Evolutionary conservation across 176 grass and related monocot species (phyloP).

Genomic region (Hordeum vulgare): DNA sequence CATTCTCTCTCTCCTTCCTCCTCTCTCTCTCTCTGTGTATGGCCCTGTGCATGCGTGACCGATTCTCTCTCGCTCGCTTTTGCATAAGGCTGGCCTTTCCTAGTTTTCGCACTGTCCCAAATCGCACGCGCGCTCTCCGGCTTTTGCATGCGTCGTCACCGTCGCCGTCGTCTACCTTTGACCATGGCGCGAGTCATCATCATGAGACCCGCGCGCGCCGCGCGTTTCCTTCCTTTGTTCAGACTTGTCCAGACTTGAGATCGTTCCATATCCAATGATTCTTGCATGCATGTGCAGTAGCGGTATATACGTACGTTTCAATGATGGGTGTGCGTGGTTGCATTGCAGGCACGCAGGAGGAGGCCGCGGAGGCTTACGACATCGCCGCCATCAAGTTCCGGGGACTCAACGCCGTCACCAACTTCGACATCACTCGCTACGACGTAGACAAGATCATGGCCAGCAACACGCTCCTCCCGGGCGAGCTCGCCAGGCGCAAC

Average conservation of each 20-base stretch:
- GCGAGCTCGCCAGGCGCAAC: slow-evolving; percentile 66
- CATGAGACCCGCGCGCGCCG: neutral
- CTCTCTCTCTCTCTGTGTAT: neutral
- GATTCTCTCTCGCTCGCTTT: slow-evolving; percentile 36
- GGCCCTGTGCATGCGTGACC: slow-evolving; percentile 4
- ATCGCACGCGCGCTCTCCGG: slow-evolving; percentile 27
- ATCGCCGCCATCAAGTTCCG: slow-evolving; percentile 96
- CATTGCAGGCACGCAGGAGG: slow-evolving; percentile 96
- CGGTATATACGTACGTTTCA: neutral
- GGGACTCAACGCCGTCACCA: slow-evolving; percentile 89
- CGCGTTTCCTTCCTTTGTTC: slow-evolving; percentile 4
- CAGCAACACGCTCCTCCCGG: slow-evolving; percentile 77
- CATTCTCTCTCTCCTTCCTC: neutral
- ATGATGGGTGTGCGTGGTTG: neutral
- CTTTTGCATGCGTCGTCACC: neutral
- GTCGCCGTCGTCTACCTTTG: slow-evolving; percentile 7
- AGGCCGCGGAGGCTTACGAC: slow-evolving; percentile 97
- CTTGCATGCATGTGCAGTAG: neutral
- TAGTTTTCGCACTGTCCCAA: slow-evolving; percentile 40
- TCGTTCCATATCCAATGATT: neutral
- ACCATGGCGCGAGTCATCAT: slow-evolving; percentile 13
- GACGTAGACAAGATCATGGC: slow-evolving; percentile 99
- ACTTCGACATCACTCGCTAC: slow-evolving; percentile 96
- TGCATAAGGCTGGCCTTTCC: slow-evolving; percentile 65
- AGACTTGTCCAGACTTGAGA: neutral